phyloP scores from a whole-genome alignment of 495 filamentous ascomycete species.

The Hamigera avellanea region DNA sequence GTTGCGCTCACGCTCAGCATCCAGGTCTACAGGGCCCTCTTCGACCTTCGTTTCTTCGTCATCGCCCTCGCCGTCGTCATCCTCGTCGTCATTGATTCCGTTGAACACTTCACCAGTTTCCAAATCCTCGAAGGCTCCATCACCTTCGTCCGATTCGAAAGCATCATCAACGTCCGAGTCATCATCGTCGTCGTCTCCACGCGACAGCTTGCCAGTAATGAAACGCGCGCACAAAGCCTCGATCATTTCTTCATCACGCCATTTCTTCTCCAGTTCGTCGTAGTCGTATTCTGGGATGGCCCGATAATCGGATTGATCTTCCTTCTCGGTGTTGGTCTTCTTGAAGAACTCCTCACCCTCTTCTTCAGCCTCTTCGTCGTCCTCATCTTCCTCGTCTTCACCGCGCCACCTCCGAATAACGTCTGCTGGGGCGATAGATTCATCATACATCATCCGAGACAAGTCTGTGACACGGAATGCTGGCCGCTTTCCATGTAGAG shows the following conservation, averaged over 20 bases:
- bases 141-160: constrained; percentile 58
- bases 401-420: constrained; percentile 73
- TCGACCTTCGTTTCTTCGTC: constrained; percentile 13
- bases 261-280: constrained; percentile 68
- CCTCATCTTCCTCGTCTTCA: constrained; percentile 26
- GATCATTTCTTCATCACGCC: constrained; percentile 66
- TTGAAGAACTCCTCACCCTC: constrained; percentile 81
- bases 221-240: constrained; percentile 66
- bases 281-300: constrained; percentile 71
- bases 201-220: constrained; percentile 49
- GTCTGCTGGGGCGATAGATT: constrained; percentile 59
- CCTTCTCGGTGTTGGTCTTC: constrained; percentile 52
- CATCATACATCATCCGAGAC: constrained; percentile 80
- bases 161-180: constrained; percentile 37
- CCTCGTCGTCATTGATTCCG: constrained; percentile 27
- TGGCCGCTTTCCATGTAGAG: constrained; percentile 54
- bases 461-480: constrained; percentile 69
- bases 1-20: constrained; percentile 82
- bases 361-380: constrained; percentile 37
- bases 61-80: constrained; percentile 20
- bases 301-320: constrained; percentile 61
- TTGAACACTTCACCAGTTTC: constrained; percentile 59
- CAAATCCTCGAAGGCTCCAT: constrained; percentile 82
- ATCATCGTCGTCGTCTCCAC: constrained; percentile 30
- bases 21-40: constrained; percentile 39